Evolutionary conservation across 2,329 filamentous ascomycete species (phyloP).

Genomic region (Furcasterigmium sp.): DNA sequence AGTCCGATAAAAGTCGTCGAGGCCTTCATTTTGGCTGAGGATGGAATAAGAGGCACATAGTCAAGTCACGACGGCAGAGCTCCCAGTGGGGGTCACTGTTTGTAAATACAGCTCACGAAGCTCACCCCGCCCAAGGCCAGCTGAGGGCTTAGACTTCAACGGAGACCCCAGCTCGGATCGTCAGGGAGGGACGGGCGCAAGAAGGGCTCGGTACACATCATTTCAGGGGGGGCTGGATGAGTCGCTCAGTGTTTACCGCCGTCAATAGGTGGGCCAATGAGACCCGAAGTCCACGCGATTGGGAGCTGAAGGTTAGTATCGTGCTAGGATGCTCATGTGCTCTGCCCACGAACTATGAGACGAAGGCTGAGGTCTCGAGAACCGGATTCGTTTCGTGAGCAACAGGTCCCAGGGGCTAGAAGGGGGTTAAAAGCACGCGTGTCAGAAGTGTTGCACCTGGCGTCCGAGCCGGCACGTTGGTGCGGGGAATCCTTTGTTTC

Average conservation of each 20-base stretch:
- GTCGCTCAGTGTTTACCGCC: no score
- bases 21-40: conserved; percentile 7
- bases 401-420: background rate
- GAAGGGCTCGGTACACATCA: no score
- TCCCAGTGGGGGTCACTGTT: background rate
- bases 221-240: no score
- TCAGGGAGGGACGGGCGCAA: no score
- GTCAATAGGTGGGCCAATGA: no score
- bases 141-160: background rate
- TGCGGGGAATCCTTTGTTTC: no score
- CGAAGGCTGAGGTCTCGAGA: background rate
- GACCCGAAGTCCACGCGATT: no score
- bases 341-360: background rate
- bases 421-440: conserved; percentile 8
- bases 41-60: background rate
- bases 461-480: no score
- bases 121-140: background rate
- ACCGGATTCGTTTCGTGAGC: conserved; percentile 6
- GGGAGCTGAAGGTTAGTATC: background rate
- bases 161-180: background rate
- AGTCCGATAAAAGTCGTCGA: background rate
- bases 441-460: conserved; percentile 13
- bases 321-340: background rate
- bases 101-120: background rate
- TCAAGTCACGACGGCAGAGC: background rate